Percentiles rank a stretch among this genome's conserved stretches.
Evolutionary conservation across 345 rosid genomes (phyloP).

Genomic region (Abelmoschus esculentus): DNA sequence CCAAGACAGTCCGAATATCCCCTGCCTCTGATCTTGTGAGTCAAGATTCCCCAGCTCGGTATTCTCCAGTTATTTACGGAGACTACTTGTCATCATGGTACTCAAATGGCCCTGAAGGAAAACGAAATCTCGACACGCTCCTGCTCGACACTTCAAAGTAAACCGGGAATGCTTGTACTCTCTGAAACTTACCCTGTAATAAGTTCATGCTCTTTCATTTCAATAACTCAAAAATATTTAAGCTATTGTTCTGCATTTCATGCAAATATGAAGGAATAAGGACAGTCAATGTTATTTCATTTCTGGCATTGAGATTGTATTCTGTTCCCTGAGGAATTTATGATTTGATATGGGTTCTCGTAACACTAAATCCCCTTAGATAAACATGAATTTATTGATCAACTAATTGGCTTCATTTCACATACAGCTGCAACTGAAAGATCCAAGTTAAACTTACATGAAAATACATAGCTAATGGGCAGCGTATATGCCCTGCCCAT

Average conservation of each 20-base stretch:
- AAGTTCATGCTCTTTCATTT: neutral
- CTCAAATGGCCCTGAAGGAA: conserved; percentile 71
- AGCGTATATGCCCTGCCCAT: too few species aligned
- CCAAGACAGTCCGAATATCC: conserved; percentile 46
- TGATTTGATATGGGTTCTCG: too few species aligned
- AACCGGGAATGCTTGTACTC: neutral
- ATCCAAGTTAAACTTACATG: neutral
- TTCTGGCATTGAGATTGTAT: too few species aligned
- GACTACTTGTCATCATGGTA: conserved; percentile 76
- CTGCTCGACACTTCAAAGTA: conserved; percentile 9
- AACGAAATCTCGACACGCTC: conserved; percentile 66
- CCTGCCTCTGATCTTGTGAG: conserved; percentile 48
- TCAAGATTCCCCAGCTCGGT: conserved; percentile 31
- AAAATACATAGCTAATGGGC: too few species aligned
- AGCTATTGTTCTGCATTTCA: neutral
- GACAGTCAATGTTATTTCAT: neutral
- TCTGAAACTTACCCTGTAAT: conserved; percentile 3
- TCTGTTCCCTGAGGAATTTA: too few species aligned
- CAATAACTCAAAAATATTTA: conserved; percentile 1
- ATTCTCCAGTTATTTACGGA: conserved; percentile 49
- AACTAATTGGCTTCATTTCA: neutral
- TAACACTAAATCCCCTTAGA: too few species aligned
- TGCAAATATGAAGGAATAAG: neutral
- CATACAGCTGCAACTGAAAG: neutral
- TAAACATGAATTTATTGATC: neutral